A percentile compares a stretch with the other conserved stretches of the same genome.
phyloP scores from a whole-genome alignment of 2,329 filamentous ascomycete species.

The Aspergillus quadrilineatus region DNA sequence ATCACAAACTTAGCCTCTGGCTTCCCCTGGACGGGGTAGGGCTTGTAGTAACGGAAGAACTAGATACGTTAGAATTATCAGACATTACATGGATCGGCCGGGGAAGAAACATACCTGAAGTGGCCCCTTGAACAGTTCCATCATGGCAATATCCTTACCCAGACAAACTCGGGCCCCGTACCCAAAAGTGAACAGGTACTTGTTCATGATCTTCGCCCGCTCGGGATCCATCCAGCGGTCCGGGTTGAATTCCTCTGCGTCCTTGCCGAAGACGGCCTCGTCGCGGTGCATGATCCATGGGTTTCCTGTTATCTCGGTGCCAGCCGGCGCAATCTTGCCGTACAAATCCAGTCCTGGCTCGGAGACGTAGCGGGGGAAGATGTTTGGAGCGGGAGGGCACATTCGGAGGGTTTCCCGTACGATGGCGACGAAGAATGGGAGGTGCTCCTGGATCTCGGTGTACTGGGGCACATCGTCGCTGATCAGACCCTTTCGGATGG shows the following conservation, averaged over 20 bases:
- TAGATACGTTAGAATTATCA: constrained; percentile 12
- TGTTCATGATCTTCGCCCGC: constrained; percentile 44
- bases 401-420: constrained; percentile 54
- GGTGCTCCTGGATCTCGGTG: constrained; percentile 42
- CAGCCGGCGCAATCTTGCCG: constrained; percentile 41
- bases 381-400: constrained; percentile 52
- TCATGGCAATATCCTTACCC: constrained; percentile 52
- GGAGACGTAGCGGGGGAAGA: constrained; percentile 50
- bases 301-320: constrained; percentile 49
- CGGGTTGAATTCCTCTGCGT: constrained; percentile 43
- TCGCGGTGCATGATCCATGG: constrained; percentile 51
- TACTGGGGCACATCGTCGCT: constrained; percentile 40
- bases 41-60: constrained; percentile 34
- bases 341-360: constrained; percentile 40
- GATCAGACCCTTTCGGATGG: constrained; percentile 31
- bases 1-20: constrained; percentile 30
- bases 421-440: constrained; percentile 52
- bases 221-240: constrained; percentile 44
- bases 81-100: not conserved
- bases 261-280: constrained; percentile 39
- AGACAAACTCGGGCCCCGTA: constrained; percentile 52
- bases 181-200: constrained; percentile 53
- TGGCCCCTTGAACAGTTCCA: constrained; percentile 53
- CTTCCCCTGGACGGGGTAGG: constrained; percentile 23
- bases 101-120: constrained; percentile 26